phyloP scores from a whole-genome alignment of 768 basidiomycete species.

The Kwoniella shandongensis region DNA sequence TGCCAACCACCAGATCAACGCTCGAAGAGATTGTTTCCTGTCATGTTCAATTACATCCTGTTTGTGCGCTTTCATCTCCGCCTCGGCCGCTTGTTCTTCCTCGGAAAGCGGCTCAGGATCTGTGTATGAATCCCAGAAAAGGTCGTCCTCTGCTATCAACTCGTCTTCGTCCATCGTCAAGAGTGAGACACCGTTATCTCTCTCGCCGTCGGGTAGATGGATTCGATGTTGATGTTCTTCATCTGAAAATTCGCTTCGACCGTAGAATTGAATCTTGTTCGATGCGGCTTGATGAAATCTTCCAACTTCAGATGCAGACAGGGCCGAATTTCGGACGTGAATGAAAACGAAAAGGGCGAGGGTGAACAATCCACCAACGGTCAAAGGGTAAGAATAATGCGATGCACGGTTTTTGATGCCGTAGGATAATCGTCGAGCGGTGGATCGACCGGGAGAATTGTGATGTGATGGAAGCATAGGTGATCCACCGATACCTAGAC shows the following conservation, averaged over 20 bases:
- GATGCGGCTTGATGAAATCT: slow-evolving; percentile 3
- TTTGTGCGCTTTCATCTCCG: slow-evolving; percentile 23
- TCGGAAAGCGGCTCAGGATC: slow-evolving; percentile 26
- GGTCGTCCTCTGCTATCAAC: slow-evolving; percentile 45
- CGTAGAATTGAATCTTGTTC: slow-evolving; percentile 12
- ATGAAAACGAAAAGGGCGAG: slow-evolving; percentile 27
- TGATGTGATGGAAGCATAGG: slow-evolving; percentile 12
- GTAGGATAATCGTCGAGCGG: slow-evolving; percentile 36
- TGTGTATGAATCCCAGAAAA: slow-evolving; percentile 38
- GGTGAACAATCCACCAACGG: slow-evolving; percentile 23
- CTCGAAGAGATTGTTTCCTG: slow-evolving; percentile 31
- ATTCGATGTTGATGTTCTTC: slow-evolving; percentile 13
- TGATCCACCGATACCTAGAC: slow-evolving; percentile 5
- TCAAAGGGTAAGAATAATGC: slow-evolving; percentile 24
- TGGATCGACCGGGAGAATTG: slow-evolving; percentile 7
- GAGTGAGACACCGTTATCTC: slow-evolving; percentile 30
- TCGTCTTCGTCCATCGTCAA: slow-evolving; percentile 39
- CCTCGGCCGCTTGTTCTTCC: slow-evolving; percentile 30
- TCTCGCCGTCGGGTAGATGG: slow-evolving; percentile 8
- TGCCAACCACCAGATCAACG: slow-evolving; percentile 47
- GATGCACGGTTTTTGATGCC: slow-evolving; percentile 28
- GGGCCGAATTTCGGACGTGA: slow-evolving; percentile 2
- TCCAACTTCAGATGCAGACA: slow-evolving; percentile 8
- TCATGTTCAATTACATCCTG: slow-evolving; percentile 37
- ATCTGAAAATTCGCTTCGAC: slow-evolving; percentile 15